These are phyloP conservation scores for Phytophthora sp. DNA, from an alignment of 352 stramenopile species.

Conservation along the genomic window DNA sequence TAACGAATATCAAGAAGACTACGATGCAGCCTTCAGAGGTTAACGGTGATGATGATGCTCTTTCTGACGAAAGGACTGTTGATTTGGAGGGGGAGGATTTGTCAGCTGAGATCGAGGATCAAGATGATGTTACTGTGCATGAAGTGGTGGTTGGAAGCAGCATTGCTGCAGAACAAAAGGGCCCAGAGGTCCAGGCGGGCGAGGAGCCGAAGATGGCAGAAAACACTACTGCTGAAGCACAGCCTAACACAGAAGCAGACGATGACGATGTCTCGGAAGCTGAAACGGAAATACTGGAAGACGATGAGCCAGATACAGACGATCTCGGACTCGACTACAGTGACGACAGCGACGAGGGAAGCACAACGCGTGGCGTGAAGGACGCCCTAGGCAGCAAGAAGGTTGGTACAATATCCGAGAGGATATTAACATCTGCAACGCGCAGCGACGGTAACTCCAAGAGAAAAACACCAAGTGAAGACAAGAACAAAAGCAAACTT, in stretches of 20 bases:
- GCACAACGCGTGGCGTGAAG: background rate
- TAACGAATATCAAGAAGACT: background rate
- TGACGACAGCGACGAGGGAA: constrained; percentile 29
- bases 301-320: constrained; percentile 36
- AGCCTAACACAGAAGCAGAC: constrained; percentile 13
- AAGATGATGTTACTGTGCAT: constrained; percentile 1
- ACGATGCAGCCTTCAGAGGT: background rate
- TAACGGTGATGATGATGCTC: constrained; percentile 22
- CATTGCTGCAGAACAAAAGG: background rate
- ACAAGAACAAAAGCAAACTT: constrained; percentile 17
- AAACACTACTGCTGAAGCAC: background rate
- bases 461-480: background rate
- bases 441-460: constrained; percentile 4
- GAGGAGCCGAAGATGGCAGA: background rate
- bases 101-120: constrained; percentile 20
- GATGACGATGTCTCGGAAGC: constrained; percentile 46
- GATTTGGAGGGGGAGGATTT: constrained; percentile 43
- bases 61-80: constrained; percentile 43
- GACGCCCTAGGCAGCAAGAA: constrained; percentile 7
- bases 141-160: background rate
- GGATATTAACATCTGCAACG: background rate
- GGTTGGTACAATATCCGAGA: background rate
- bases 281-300: constrained; percentile 48
- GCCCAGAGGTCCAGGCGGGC: background rate
- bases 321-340: constrained; percentile 49